phyloP scores from a whole-genome alignment of 345 rosid species.

The Camelina laxa region DNA sequence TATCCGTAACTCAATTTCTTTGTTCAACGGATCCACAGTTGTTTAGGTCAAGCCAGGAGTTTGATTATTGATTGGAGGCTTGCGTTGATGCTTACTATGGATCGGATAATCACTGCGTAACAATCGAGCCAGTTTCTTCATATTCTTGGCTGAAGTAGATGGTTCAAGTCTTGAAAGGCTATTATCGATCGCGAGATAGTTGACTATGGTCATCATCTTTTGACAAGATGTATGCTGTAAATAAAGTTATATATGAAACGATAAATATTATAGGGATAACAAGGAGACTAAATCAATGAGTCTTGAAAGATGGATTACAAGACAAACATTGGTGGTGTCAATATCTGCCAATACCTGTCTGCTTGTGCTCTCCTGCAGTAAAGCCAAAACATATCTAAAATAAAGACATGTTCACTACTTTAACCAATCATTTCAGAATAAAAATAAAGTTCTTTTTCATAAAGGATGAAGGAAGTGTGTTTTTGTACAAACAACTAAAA shows the following conservation, averaged over 20 bases:
- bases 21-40: not conserved
- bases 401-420: slow-evolving; percentile 27
- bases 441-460: not conserved
- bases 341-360: slow-evolving; percentile 10
- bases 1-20: not conserved
- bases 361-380: slow-evolving; percentile 27
- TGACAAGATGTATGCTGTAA: slow-evolving; percentile 5
- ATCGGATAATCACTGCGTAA: slow-evolving; percentile 24
- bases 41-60: not conserved
- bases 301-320: slow-evolving; percentile 21
- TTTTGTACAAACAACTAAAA: slow-evolving; percentile 18
- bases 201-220: not conserved
- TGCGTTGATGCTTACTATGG: slow-evolving; percentile 7
- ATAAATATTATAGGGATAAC: not conserved
- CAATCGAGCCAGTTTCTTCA: slow-evolving; percentile 7
- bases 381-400: slow-evolving; percentile 31
- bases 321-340: slow-evolving; percentile 39
- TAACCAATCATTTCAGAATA: slow-evolving; percentile 5
- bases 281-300: slow-evolving; percentile 1
- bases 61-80: slow-evolving; percentile 13
- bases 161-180: not conserved
- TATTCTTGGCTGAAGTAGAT: not conserved
- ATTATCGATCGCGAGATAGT: not conserved
- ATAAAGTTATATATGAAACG: not conserved
- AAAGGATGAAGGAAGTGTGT: not conserved